Conservation (phyloP, 2,329 filamentous ascomycete genomes). For the Penicillium sp. region DNA sequence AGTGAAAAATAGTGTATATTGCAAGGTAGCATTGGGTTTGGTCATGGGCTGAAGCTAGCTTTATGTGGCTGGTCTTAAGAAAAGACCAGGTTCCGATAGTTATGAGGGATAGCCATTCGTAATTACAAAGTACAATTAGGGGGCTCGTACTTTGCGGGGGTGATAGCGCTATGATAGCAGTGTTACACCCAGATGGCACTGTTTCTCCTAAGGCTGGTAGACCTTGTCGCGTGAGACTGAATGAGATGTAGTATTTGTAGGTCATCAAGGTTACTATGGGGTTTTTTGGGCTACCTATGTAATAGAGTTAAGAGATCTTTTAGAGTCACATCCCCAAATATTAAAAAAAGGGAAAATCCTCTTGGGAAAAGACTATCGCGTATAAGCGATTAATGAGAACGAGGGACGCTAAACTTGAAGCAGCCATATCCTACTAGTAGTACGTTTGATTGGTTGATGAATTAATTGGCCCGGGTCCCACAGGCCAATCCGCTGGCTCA, state of each 20-base stretch:
- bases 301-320: background rate
- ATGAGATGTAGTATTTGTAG: slow-evolving; percentile 1
- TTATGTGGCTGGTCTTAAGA: background rate
- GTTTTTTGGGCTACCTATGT: background rate
- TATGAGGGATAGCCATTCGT: background rate
- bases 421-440: background rate
- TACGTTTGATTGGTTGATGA: background rate
- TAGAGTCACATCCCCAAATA: background rate
- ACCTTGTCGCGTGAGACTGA: background rate
- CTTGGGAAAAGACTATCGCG: no score
- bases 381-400: background rate
- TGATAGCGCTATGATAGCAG: slow-evolving; percentile 20
- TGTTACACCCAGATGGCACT: slow-evolving; percentile 21
- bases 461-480: background rate
- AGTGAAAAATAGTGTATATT: background rate
- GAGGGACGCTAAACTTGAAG: background rate
- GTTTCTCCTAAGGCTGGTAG: background rate
- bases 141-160: background rate
- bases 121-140: background rate
- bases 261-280: background rate
- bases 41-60: background rate
- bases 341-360: background rate
- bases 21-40: slow-evolving; percentile 3
- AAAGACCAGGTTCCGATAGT: background rate
- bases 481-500: background rate